Evolutionary conservation across 176 grass and related monocot genomes (phyloP), one percentile per base, ranked within the genome.

Genomic region (Rhipidocladum racemiflorum): DNA sequence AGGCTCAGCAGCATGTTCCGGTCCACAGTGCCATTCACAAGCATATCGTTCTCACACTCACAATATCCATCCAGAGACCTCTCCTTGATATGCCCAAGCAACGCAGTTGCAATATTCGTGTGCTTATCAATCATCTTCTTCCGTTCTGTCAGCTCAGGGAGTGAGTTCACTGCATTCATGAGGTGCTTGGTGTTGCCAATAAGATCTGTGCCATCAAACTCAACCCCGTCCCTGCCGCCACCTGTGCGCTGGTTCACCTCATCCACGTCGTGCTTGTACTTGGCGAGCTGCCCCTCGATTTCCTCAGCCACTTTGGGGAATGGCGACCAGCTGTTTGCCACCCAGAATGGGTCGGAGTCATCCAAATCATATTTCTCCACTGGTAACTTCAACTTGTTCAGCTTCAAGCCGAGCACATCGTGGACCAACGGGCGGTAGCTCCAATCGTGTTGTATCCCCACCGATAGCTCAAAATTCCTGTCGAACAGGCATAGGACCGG

Each of bases 51-150:
- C 82, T 97, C 95, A 20, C 89, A 89, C 35, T 90, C 85, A 1
- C 82, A 94, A 60, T 92, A 97, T 50, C 83, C 86, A 84, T 97
- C 95, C 72, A 97, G 77, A 74, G 90, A 89, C 70, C 95, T 97
- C 74, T 89, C 95, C 85, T 97, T 94, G 76, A 97, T 97, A 53
- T 89, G 88, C 66, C 65, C 90, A 75, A 97, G 91, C 82, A 97
- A 62, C 7, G 88, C 84, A 32, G 95, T 93, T 25, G 95, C 95
- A 57, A 97, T 92, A 60, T 97, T 94, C 9, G 86, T 97, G 72
- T 97, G 92, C 49, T 97, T 97, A 72, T 97, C 95, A 29, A 97
- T 97, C 74, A 97, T 86, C 75, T 94, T 97, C 81, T 97, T 97
- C 30, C 95, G 75, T 24, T 93, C 92, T 12, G 95, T 94, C 36